A percentile compares a stretch with the other conserved stretches of the same genome.
Conservation (phyloP, 768 basidiomycete species). For the Hydnomerulius pinastri region DNA sequence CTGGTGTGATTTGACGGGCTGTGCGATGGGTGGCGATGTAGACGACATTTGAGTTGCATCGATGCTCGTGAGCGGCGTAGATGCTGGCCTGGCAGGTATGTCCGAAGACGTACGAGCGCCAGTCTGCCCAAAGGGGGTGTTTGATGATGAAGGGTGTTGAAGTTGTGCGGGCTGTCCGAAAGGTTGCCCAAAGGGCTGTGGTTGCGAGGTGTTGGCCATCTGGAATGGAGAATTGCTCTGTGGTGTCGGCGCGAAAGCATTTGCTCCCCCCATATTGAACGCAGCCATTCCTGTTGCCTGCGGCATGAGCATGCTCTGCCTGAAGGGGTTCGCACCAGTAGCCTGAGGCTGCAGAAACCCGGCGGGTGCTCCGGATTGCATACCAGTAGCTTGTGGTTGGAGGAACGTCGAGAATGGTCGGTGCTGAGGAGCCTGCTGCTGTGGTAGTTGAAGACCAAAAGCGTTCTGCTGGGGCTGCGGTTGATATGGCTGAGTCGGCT, state of each 20-base stretch:
- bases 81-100: constrained; percentile 62
- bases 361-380: constrained; percentile 40
- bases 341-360: constrained; percentile 53
- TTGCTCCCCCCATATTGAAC: constrained; percentile 35
- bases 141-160: constrained; percentile 9
- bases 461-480: constrained; percentile 13
- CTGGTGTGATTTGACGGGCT: constrained; percentile 80
- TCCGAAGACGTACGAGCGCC: constrained; percentile 7
- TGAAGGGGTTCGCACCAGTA: constrained; percentile 80
- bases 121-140: constrained; percentile 7
- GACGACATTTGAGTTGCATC: constrained; percentile 25
- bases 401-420: constrained; percentile 57
- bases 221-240: constrained; percentile 14
- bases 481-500: constrained; percentile 10
- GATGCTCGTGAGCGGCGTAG: constrained; percentile 64
- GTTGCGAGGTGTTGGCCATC: constrained; percentile 10
- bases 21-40: constrained; percentile 47
- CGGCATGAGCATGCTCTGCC: constrained; percentile 72
- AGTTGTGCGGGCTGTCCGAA: constrained; percentile 7
- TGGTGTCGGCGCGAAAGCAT: constrained; percentile 10
- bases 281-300: constrained; percentile 61
- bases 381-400: constrained; percentile 54
- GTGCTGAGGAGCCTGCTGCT: constrained; percentile 41
- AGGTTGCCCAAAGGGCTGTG: constrained; percentile 12
- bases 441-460: constrained; percentile 38